Conservation (phyloP, 495 filamentous ascomycete species). For the Xylaria sp. region DNA sequence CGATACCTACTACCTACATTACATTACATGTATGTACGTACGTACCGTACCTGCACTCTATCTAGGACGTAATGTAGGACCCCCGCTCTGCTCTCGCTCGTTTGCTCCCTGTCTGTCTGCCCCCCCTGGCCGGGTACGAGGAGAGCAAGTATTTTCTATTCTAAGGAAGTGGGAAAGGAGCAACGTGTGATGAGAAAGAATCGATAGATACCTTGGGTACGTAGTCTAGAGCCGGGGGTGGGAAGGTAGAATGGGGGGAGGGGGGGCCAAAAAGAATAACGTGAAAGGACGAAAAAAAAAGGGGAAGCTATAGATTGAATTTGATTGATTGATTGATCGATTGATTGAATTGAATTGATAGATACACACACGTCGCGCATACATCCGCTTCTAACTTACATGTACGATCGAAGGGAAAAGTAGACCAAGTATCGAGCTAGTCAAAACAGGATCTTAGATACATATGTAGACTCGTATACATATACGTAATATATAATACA, state of each 20-base stretch:
- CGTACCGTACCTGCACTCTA: constrained; percentile 16
- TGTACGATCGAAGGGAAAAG: not conserved
- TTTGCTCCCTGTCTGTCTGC: constrained; percentile 12
- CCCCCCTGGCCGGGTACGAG: constrained; percentile 25
- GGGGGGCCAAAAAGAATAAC: not conserved
- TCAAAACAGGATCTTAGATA: not conserved
- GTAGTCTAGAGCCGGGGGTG: not conserved
- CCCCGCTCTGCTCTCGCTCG: not conserved
- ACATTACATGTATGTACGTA: too few relatives aligned
- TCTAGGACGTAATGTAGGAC: constrained; percentile 12
- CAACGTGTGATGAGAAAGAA: constrained; percentile 18
- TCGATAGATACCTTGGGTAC: constrained; percentile 10
- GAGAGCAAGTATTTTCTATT: not conserved
- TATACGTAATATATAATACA: too few relatives aligned
- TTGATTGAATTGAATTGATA: too few relatives aligned
- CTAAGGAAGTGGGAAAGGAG: not conserved
- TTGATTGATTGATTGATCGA: too few relatives aligned
- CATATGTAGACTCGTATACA: not conserved
- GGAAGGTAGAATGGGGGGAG: not conserved
- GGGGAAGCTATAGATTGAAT: not conserved
- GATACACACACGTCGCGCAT: constrained; percentile 16
- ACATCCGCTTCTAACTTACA: constrained; percentile 14
- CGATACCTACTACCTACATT: too few relatives aligned
- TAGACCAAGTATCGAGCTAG: not conserved
- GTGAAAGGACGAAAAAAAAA: not conserved